Base-by-base conservation (phyloP, 192 early-diverging fungal genomes). In the Irineochytrium annulatum region DNA sequence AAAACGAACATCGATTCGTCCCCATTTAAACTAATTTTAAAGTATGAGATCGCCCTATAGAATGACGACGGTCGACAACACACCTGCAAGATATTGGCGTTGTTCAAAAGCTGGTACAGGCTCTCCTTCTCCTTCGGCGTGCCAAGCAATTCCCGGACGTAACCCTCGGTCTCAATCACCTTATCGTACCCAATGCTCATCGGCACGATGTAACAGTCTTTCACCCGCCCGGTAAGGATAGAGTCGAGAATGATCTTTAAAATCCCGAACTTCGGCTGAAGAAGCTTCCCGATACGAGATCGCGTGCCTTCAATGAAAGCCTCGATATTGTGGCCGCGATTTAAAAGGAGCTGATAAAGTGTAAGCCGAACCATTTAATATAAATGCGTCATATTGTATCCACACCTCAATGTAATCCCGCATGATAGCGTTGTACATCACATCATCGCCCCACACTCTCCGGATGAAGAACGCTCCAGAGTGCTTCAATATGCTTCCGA, bases 161-260 rank as follows among this genome's bases (percentile, higher is more conserved):
- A 92, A 2, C 82, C 80, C 58, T 81, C 81, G 0, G 87, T 91
- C 60, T 92, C 90, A 53, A 92, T 90, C 17, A 81, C 73, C 68
- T 89, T 92, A 58, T 90, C 90, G 63, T 92, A 92, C 16, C 89
- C 89, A 54, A 92, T 84, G 29, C 79, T 84, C 67, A 92, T 86
- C 2, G 90, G 90, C 0, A 91, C 88, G 43, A 92, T 74, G 43
- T 85, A 80, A 43, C 80, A 84, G 53, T 92, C 90, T 14, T 73
- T 63, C 19, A 84, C 77, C 16, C 81, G 65, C 16, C 80, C 76
- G 0, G 70, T 68, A 1, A 86, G 57, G 32, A 92, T 74, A 28
- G 85, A 77, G n/a, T 91, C 89, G 65, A 89, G 59, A 6, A 92
- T 69, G 43, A 92, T 87, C 69, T 92, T 92, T 56, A 92, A 70